These are phyloP conservation scores for Aspergillus sp. DNA, from an alignment of 2,329 filamentous ascomycete genomes.

Conservation along the genomic window DNA sequence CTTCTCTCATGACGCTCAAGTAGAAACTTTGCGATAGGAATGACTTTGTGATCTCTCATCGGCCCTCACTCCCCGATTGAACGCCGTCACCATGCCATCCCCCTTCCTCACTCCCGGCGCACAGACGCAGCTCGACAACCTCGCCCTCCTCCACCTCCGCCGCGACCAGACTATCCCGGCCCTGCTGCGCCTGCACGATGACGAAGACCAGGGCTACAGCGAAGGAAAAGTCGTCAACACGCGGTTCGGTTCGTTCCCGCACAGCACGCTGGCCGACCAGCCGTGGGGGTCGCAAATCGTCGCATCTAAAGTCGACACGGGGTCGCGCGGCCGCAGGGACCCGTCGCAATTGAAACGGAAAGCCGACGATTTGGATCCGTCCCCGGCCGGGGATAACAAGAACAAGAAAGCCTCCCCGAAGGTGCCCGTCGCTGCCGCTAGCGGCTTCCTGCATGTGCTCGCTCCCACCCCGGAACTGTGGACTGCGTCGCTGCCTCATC, in stretches of 20 bases:
- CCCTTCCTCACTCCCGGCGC: constrained; percentile 75
- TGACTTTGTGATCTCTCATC: not conserved
- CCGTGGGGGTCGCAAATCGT: constrained; percentile 92
- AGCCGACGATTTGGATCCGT: constrained; percentile 41
- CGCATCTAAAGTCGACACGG: constrained; percentile 86
- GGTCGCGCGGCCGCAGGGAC: constrained; percentile 78
- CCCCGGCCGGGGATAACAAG: constrained; percentile 22
- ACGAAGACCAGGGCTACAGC: constrained; percentile 68
- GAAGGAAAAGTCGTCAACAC: constrained; percentile 85
- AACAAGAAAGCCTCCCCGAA: constrained; percentile 15
- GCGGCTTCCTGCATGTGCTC: constrained; percentile 50
- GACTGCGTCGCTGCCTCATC: constrained; percentile 52
- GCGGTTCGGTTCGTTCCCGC: constrained; percentile 86
- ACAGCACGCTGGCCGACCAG: constrained; percentile 71
- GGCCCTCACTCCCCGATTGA: not conserved
- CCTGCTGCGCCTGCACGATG: constrained; percentile 62
- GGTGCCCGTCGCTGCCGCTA: constrained; percentile 40
- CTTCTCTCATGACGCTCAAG: not conserved
- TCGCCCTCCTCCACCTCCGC: constrained; percentile 85
- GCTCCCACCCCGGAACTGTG: constrained; percentile 52
- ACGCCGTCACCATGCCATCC: constrained; percentile 50
- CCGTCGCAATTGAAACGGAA: constrained; percentile 59
- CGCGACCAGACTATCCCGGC: constrained; percentile 81
- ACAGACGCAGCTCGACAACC: constrained; percentile 60
- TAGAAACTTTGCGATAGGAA: not conserved